Evolutionary conservation across 345 rosid genomes (phyloP).

Genomic region (Eucalyptus camaldulensis): DNA sequence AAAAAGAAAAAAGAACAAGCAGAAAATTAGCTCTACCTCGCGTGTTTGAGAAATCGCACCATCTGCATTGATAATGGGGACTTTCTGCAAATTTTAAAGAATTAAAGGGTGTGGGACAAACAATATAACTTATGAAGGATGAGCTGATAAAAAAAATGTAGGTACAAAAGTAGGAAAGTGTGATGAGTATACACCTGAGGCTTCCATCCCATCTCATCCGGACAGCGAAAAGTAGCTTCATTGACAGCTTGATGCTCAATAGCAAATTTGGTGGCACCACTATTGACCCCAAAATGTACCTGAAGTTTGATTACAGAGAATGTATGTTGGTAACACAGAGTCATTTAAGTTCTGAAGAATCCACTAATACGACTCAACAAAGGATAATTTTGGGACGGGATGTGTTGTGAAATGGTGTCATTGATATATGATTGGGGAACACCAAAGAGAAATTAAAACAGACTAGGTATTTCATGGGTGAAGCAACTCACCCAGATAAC

Average conservation of each 20-base stretch:
- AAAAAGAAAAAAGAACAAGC: background rate
- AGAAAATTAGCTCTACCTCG: conserved; percentile 33
- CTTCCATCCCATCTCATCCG: conserved; percentile 99
- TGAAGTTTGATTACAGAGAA: conserved; percentile 2
- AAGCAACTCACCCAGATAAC: conserved; percentile 61
- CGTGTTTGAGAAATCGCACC: conserved; percentile 63
- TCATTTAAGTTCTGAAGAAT: background rate
- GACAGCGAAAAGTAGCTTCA: conserved; percentile 96
- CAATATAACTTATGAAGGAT: background rate
- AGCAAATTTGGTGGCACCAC: conserved; percentile 86
- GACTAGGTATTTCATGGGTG: background rate
- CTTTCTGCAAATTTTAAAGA: conserved; percentile 45
- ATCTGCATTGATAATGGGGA: conserved; percentile 66
- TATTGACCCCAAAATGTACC: conserved; percentile 93
- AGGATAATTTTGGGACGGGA: background rate
- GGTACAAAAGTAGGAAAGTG: background rate
- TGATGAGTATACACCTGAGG: conserved; percentile 51
- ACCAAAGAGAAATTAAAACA: background rate
- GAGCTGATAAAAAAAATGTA: background rate
- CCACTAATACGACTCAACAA: background rate
- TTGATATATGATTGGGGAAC: background rate
- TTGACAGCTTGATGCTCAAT: conserved; percentile 90
- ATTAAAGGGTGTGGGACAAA: background rate
- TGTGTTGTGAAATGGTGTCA: background rate
- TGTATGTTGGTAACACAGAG: background rate